phyloP scores from a whole-genome alignment of 2,329 filamentous ascomycete genomes.

The Pseudocercospora macadamiae region DNA sequence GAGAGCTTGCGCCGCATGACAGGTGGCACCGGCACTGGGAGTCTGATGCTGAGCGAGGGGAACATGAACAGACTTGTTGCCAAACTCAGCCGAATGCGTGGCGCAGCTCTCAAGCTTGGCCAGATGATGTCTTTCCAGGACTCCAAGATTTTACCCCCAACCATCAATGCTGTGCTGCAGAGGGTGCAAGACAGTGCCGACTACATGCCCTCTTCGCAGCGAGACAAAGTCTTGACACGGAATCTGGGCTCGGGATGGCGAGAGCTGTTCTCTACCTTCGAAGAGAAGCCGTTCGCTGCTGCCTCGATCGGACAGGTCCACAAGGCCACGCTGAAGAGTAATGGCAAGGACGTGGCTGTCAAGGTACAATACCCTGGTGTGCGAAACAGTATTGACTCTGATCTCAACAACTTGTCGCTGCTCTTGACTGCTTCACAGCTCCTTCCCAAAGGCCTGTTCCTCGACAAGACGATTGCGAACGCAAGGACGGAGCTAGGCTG shows the following conservation, averaged over 20 bases:
- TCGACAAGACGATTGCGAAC: slow-evolving; percentile 97
- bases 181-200: slow-evolving; percentile 95
- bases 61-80: slow-evolving; percentile 94
- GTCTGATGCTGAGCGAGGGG: slow-evolving; percentile 80
- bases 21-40: slow-evolving; percentile 65
- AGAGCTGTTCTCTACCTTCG: slow-evolving; percentile 78
- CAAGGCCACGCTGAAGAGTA: slow-evolving; percentile 76
- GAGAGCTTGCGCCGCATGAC: slow-evolving; percentile 82
- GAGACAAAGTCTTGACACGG: slow-evolving; percentile 75
- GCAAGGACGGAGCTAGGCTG: slow-evolving; percentile 88
- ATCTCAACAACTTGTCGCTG: slow-evolving; percentile 89
- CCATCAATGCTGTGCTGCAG: slow-evolving; percentile 87
- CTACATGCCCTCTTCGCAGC: slow-evolving; percentile 95
- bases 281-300: slow-evolving; percentile 89
- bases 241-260: slow-evolving; percentile 87
- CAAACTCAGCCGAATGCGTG: slow-evolving; percentile 93
- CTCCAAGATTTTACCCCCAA: slow-evolving; percentile 85
- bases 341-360: slow-evolving; percentile 78
- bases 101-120: slow-evolving; percentile 92
- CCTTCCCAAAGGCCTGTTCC: slow-evolving; percentile 86
- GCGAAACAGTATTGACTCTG: slow-evolving; percentile 92
- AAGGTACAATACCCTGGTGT: slow-evolving; percentile 98
- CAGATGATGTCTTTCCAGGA: slow-evolving; percentile 99
- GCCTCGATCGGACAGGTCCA: slow-evolving; percentile 98
- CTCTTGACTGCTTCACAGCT: slow-evolving; percentile 88